Percentiles rank a stretch among this genome's conserved stretches.
These are phyloP conservation scores for Physcomitrellopsis africana DNA, from an alignment of 225 moss, liverwort and hornwort species.

Conservation along the genomic window DNA sequence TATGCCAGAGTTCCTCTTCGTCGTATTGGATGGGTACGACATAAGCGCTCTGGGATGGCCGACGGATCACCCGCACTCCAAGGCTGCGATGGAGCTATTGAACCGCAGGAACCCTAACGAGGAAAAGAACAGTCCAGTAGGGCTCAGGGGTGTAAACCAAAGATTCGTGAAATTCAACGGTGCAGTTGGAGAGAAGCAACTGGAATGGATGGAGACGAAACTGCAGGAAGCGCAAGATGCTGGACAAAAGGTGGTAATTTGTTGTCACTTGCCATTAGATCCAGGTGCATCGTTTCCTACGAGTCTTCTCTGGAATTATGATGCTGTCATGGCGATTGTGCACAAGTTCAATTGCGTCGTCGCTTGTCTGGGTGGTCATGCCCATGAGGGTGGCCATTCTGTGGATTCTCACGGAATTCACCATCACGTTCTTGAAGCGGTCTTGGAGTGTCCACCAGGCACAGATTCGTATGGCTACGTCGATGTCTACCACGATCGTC, in stretches of 20 bases:
- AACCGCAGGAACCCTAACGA: slow-evolving; percentile 69
- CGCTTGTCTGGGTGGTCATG: slow-evolving; percentile 88
- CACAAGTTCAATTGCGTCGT: slow-evolving; percentile 75
- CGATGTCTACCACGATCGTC: slow-evolving; percentile 65
- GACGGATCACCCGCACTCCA: slow-evolving; percentile 70
- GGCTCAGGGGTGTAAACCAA: slow-evolving; percentile 62
- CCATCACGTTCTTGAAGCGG: slow-evolving; percentile 84
- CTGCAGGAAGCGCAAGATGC: slow-evolving; percentile 54
- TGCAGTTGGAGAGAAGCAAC: slow-evolving; percentile 71
- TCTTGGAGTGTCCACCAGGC: slow-evolving; percentile 89
- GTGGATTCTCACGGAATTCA: slow-evolving; percentile 74
- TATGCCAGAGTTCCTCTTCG: slow-evolving; percentile 54
- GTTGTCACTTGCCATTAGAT: slow-evolving; percentile 88
- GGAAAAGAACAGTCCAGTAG: slow-evolving; percentile 82
- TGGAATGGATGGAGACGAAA: slow-evolving; percentile 65
- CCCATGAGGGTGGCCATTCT: slow-evolving; percentile 78
- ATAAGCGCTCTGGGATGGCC: slow-evolving; percentile 90
- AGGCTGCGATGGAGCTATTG: slow-evolving; percentile 56
- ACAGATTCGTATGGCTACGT: slow-evolving; percentile 77
- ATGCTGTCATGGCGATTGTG: slow-evolving; percentile 70
- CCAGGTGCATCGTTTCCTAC: slow-evolving; percentile 50
- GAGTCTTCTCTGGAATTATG: slow-evolving; percentile 86
- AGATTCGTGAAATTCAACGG: slow-evolving; percentile 91
- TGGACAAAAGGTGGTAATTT: slow-evolving; percentile 71
- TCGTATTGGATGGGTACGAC: slow-evolving; percentile 89